Percentiles rank a stretch among this genome's conserved stretches.
phyloP scores from a whole-genome alignment of 2,329 filamentous ascomycete genomes.

The Cladosporium sp. region DNA sequence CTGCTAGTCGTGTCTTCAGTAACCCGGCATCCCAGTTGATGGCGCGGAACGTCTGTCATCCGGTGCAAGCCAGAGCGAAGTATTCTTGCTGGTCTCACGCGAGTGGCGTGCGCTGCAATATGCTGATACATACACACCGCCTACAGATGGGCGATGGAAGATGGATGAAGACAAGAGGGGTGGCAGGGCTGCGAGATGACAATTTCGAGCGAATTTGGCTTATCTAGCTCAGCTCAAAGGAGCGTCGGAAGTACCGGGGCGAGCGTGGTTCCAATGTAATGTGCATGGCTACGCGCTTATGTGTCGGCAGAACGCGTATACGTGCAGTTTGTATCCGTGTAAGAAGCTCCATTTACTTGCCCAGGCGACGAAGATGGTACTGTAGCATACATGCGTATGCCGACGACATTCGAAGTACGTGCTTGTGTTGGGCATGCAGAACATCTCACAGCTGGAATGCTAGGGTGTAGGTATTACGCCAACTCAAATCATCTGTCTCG shows the following conservation, averaged over 20 bases:
- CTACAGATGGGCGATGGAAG: background rate
- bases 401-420: too few relatives aligned
- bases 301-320: background rate
- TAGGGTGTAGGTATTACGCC: background rate
- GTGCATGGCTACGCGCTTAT: background rate
- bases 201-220: background rate
- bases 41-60: background rate
- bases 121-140: background rate
- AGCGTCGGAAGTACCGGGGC: background rate
- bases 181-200: background rate
- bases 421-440: too few relatives aligned
- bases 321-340: too few relatives aligned
- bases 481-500: background rate
- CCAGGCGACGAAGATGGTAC: too few relatives aligned
- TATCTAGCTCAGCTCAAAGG: background rate
- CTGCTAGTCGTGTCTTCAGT: background rate
- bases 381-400: too few relatives aligned
- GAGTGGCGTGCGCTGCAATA: background rate
- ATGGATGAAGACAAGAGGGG: background rate
- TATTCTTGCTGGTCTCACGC: background rate
- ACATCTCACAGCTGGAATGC: background rate
- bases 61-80: background rate
- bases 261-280: background rate
- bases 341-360: too few relatives aligned
- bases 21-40: background rate